These are phyloP conservation scores for Ophiosphaerella herpotricha DNA, from an alignment of 2,329 filamentous ascomycete genomes.

Conservation along the genomic window DNA sequence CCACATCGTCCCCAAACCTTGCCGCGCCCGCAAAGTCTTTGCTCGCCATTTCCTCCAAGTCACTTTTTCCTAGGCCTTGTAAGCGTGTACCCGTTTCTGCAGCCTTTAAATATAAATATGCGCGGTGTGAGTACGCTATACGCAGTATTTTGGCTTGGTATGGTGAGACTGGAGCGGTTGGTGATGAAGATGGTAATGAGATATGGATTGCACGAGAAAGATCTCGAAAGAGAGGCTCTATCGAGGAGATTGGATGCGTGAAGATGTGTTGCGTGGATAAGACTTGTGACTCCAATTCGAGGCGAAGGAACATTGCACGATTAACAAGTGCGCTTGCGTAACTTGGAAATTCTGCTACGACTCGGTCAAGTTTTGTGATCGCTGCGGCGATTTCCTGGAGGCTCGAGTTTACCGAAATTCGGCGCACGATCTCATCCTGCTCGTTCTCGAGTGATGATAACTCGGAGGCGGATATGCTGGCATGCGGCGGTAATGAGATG, in stretches of 20 bases:
- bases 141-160: conserved; percentile 69
- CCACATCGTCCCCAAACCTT: conserved; percentile 61
- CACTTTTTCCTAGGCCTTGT: conserved; percentile 40
- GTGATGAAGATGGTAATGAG: conserved; percentile 49
- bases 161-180: conserved; percentile 60
- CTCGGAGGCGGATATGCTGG: conserved; percentile 43
- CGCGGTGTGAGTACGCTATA: conserved; percentile 73
- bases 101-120: conserved; percentile 47
- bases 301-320: conserved; percentile 68
- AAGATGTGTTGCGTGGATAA: conserved; percentile 16
- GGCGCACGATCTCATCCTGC: conserved; percentile 52
- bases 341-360: conserved; percentile 63
- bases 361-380: conserved; percentile 52
- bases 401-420: conserved; percentile 20
- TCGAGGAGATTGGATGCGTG: conserved; percentile 9
- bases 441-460: conserved; percentile 48
- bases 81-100: conserved; percentile 44
- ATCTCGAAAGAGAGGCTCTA: conserved; percentile 39
- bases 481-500: conserved; percentile 46
- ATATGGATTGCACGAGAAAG: conserved; percentile 59
- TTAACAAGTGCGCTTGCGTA: conserved; percentile 79
- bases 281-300: conserved; percentile 55
- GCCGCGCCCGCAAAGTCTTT: conserved; percentile 60
- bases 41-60: conserved; percentile 61
- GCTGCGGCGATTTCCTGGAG: conserved; percentile 18